These are phyloP conservation scores for Suillus luteus DNA, from an alignment of 768 basidiomycete genomes.

Conservation along the genomic window DNA sequence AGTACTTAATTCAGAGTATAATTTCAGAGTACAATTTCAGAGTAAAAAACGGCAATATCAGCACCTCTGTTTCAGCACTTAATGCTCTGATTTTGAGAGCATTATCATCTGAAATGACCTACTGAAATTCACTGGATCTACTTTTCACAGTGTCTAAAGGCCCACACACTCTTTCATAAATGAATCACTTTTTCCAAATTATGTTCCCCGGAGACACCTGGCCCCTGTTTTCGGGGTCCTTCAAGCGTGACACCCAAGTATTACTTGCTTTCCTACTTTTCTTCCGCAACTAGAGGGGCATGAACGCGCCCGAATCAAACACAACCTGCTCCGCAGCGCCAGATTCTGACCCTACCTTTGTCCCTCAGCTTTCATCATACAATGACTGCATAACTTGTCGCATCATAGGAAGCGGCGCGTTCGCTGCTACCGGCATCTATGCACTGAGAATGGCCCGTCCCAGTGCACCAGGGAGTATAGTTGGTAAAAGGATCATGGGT, in stretches of 20 bases:
- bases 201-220: background rate
- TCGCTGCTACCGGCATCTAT: constrained; percentile 65
- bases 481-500: constrained; percentile 63
- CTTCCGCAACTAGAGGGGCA: background rate
- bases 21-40: too few relatives aligned
- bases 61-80: too few relatives aligned
- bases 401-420: constrained; percentile 64
- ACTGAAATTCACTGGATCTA: too few relatives aligned
- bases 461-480: constrained; percentile 57
- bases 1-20: too few relatives aligned
- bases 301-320: background rate
- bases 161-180: background rate
- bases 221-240: constrained; percentile 1
- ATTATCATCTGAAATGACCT: too few relatives aligned
- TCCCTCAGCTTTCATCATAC: constrained; percentile 12
- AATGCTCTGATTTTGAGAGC: too few relatives aligned
- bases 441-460: constrained; percentile 66
- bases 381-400: constrained; percentile 72
- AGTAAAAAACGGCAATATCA: too few relatives aligned
- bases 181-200: background rate
- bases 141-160: too few relatives aligned
- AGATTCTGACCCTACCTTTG: background rate
- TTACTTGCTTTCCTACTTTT: background rate
- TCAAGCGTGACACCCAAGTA: too few relatives aligned
- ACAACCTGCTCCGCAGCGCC: background rate